Evolutionary conservation across 169 alveolate genomes (phyloP), one percentile per base, ranked within the genome.

Genomic region (Plasmodium gonderi): DNA sequence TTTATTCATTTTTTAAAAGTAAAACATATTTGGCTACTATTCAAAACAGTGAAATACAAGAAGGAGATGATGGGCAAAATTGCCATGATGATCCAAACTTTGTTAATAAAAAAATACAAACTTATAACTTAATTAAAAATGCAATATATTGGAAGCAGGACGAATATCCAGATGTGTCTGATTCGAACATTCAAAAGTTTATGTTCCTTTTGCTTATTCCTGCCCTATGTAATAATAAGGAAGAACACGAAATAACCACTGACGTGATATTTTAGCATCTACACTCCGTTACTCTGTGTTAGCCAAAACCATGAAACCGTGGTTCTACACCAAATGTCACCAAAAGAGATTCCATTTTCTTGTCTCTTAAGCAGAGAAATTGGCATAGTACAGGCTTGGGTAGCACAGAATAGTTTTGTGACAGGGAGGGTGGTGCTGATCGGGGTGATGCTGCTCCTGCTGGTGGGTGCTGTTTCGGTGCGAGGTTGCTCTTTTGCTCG

Each of bases 101-200:
- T 72, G 82, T 54, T 75, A 60, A 87, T 51, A 87, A 87, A 54
- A 78, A 75, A 38, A 87, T 87, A 87, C 67, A 87, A 54, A 87
- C 93, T 14, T 87, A 87, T 65, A 87, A 87, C 40, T 33, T 51
- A 54, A 87, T 87, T 60, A 7, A 75, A 3, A 54, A 33, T 74
- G 89, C 93, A 0, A 76, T 67, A 26, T 87, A 87, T 75, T 87
- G 93, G 93, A 87, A 87, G 33, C 93, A 87, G 42, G 93, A 87
- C 68, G 93, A 75, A 75, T 87, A 87, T 75, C 93, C 93, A 5
- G 93, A 87, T 87, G 45, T 75, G 33, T 36, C 80, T 42, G 93
- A 87, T 54, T 40, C 38, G 12, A 87, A 76, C 33, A 49, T 87
- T 0, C 93, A 87, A 44, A 74, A 76, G 68, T 83, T 87, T 60